Evolutionary conservation across 1,139 yeast genomes (phyloP).

Genomic region (Yamadazyma oceani): DNA sequence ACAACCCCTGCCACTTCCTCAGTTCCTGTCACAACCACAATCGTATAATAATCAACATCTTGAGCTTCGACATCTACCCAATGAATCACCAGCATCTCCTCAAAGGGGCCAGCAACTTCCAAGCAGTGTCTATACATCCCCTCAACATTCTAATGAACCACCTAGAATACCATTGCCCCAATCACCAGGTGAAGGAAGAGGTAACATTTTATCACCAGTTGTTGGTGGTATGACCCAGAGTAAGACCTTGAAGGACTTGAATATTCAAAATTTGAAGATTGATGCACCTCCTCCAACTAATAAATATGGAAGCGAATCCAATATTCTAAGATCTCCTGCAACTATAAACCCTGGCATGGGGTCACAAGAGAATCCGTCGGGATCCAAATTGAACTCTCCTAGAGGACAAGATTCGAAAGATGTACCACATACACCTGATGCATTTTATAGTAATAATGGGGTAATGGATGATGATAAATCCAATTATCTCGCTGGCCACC

Average conservation of each 20-base stretch:
- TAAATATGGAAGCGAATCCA: neutral
- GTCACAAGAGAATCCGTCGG: neutral
- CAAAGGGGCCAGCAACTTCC: slow-evolving; percentile 2
- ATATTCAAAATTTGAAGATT: slow-evolving; percentile 12
- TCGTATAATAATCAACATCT: neutral
- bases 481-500: neutral
- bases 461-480: slow-evolving; percentile 1
- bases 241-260: slow-evolving; percentile 15
- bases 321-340: slow-evolving; percentile 19
- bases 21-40: slow-evolving; percentile 1
- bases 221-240: slow-evolving; percentile 11
- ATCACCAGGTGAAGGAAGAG: slow-evolving; percentile 12
- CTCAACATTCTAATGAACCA: slow-evolving; percentile 9
- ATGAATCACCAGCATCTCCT: neutral
- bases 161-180: slow-evolving; percentile 15
- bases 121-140: neutral
- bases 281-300: slow-evolving; percentile 9
- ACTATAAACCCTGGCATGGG: slow-evolving; percentile 6
- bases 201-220: slow-evolving; percentile 10
- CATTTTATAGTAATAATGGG: slow-evolving; percentile 10
- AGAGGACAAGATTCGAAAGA: slow-evolving; percentile 6
- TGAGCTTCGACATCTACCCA: slow-evolving; percentile 1
- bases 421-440: slow-evolving; percentile 22
- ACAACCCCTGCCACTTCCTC: neutral
- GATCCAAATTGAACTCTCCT: slow-evolving; percentile 5